Evolutionary conservation across 164 flowering plant genomes (phyloP).

Genomic region (Vitis labrusca): DNA sequence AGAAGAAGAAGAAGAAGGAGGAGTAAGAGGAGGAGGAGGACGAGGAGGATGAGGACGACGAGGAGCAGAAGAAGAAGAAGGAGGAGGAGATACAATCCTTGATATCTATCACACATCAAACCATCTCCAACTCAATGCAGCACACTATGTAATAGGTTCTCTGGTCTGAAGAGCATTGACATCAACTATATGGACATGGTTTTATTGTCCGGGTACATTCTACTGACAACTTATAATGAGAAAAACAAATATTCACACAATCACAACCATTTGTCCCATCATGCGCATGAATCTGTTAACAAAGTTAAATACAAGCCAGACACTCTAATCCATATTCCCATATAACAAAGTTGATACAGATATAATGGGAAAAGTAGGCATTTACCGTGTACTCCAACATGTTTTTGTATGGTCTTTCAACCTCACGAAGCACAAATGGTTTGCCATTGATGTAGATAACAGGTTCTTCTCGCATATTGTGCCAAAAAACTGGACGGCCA

Average conservation of each 20-base stretch:
- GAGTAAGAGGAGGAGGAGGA: no score
- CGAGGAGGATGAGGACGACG: no score
- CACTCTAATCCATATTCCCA: background rate
- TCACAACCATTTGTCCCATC: background rate
- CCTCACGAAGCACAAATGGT: constrained; percentile 98
- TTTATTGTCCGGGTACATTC: background rate
- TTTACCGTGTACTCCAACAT: constrained; percentile 92
- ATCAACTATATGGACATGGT: background rate
- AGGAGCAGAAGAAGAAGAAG: no score
- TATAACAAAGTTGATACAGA: background rate
- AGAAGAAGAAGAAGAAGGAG: no score
- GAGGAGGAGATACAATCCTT: background rate
- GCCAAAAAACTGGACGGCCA: constrained; percentile 91
- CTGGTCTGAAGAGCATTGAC: background rate
- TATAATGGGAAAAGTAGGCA: background rate
- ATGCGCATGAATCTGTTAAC: background rate
- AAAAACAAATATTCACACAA: background rate
- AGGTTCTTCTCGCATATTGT: constrained; percentile 98
- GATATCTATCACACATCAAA: background rate
- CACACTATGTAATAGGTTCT: background rate
- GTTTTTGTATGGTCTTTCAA: constrained; percentile 94
- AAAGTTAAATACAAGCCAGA: background rate
- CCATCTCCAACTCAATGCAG: background rate
- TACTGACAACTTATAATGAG: background rate
- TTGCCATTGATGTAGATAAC: constrained; percentile 93